phyloP scores from a whole-genome alignment of 2,329 filamentous ascomycete species.

The Penicillium vulpinum region DNA sequence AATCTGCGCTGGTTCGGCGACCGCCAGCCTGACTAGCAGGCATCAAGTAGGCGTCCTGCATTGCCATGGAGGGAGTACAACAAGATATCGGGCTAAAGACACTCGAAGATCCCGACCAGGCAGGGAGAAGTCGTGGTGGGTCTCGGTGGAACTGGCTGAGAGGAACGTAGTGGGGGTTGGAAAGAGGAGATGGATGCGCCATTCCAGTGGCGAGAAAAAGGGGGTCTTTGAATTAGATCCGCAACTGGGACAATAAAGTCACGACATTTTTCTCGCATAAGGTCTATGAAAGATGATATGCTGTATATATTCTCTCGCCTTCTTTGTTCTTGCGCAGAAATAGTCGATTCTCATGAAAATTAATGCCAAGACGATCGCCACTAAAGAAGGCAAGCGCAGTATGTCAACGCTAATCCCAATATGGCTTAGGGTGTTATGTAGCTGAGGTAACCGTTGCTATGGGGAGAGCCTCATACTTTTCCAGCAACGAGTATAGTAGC shows the following conservation, averaged over 20 bases:
- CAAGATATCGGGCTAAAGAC: slow-evolving; percentile 27
- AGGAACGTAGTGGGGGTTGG: slow-evolving; percentile 19
- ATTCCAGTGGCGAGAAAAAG: slow-evolving; percentile 22
- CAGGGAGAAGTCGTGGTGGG: slow-evolving; percentile 34
- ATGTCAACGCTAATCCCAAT: slow-evolving; percentile 46
- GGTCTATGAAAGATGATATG: background rate
- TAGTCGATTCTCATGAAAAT: background rate
- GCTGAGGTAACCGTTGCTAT: slow-evolving; percentile 43
- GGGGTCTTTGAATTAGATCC: background rate
- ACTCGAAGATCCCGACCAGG: slow-evolving; percentile 27
- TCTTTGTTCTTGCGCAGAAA: background rate
- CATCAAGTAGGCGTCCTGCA: slow-evolving; percentile 82
- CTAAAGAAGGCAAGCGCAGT: slow-evolving; percentile 52
- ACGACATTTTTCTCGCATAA: background rate
- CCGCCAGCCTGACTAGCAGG: slow-evolving; percentile 75
- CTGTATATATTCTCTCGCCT: background rate
- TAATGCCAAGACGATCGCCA: slow-evolving; percentile 31
- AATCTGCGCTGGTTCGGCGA: slow-evolving; percentile 64
- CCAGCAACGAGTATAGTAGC: slow-evolving; percentile 23
- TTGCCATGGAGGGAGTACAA: slow-evolving; percentile 45
- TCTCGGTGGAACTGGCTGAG: slow-evolving; percentile 33
- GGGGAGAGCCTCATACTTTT: slow-evolving; percentile 31
- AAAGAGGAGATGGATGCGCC: slow-evolving; percentile 31
- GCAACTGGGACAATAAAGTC: background rate
- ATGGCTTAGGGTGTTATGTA: slow-evolving; percentile 32